Evolutionary conservation across 2,329 filamentous ascomycete species (phyloP).

Genomic region (Cercospora citrullina): DNA sequence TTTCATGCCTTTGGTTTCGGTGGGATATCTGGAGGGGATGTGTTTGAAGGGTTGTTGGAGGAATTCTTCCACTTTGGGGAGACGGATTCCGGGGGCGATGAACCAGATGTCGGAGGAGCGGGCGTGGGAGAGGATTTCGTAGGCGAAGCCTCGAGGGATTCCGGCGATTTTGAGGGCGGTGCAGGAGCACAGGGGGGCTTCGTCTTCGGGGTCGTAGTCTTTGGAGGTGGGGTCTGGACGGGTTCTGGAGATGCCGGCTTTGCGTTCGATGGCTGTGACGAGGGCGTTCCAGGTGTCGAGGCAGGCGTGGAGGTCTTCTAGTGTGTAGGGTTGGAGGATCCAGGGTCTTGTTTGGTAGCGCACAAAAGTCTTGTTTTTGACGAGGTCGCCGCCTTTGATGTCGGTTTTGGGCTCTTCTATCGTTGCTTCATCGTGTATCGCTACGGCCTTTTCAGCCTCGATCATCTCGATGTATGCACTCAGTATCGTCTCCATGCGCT

Average conservation of each 20-base stretch:
- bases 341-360: slow-evolving; percentile 35
- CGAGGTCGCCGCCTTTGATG: slow-evolving; percentile 21
- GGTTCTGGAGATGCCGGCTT: slow-evolving; percentile 26
- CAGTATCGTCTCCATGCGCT: slow-evolving; percentile 38
- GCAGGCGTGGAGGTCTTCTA: slow-evolving; percentile 34
- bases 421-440: slow-evolving; percentile 32
- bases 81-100: slow-evolving; percentile 36
- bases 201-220: slow-evolving; percentile 32
- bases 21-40: slow-evolving; percentile 32
- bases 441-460: slow-evolving; percentile 38
- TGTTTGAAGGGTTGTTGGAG: slow-evolving; percentile 38
- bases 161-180: slow-evolving; percentile 36
- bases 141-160: slow-evolving; percentile 37
- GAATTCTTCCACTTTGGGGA: slow-evolving; percentile 39
- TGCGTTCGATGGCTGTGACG: slow-evolving; percentile 34
- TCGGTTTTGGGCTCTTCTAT: slow-evolving; percentile 23
- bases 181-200: slow-evolving; percentile 32
- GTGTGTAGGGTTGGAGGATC: slow-evolving; percentile 38
- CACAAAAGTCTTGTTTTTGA: slow-evolving; percentile 23
- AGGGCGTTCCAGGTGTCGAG: slow-evolving; percentile 36
- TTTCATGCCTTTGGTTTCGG: slow-evolving; percentile 38
- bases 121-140: slow-evolving; percentile 36
- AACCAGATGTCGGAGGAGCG: slow-evolving; percentile 36
- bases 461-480: slow-evolving; percentile 40
- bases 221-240: slow-evolving; percentile 16